These are phyloP conservation scores for Chenopodium formosanum DNA, from an alignment of 148 eudicot genomes.

Conservation along the genomic window DNA sequence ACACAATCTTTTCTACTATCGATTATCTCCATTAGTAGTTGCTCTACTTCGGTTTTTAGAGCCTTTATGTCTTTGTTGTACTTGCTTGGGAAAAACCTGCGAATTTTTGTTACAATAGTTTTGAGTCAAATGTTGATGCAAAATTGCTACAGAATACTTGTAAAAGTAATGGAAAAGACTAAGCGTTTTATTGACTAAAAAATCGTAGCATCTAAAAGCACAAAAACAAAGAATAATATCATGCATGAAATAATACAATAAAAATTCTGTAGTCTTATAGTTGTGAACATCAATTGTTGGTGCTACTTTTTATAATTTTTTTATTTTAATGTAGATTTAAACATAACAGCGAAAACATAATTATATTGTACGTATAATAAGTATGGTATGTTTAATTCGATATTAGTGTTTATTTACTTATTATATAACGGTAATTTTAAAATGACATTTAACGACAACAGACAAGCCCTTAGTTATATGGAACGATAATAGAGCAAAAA, in stretches of 20 bases:
- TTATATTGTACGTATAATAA: too few relatives aligned
- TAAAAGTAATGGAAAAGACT: neutral
- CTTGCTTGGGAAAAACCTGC: constrained; percentile 88
- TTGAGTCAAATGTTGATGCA: constrained; percentile 19
- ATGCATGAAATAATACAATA: neutral
- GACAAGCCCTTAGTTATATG: too few relatives aligned
- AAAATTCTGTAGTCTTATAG: too few relatives aligned
- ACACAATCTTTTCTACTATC: constrained; percentile 59
- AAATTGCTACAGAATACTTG: neutral
- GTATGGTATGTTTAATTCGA: neutral
- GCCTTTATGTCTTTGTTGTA: constrained; percentile 82
- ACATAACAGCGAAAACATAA: neutral
- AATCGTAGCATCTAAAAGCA: neutral
- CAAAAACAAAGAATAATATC: constrained; percentile 22
- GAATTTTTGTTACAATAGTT: neutral
- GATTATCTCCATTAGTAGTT: constrained; percentile 72
- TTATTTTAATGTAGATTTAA: neutral
- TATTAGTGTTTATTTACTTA: neutral
- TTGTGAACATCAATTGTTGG: too few relatives aligned
- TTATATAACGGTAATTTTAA: too few relatives aligned
- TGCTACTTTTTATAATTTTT: neutral
- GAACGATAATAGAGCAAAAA: neutral
- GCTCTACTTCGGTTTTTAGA: constrained; percentile 71
- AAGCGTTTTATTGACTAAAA: constrained; percentile 10
- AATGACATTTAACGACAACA: too few relatives aligned